Base-by-base conservation (phyloP, 495 filamentous ascomycete species). In the Penicillium fimorum region DNA sequence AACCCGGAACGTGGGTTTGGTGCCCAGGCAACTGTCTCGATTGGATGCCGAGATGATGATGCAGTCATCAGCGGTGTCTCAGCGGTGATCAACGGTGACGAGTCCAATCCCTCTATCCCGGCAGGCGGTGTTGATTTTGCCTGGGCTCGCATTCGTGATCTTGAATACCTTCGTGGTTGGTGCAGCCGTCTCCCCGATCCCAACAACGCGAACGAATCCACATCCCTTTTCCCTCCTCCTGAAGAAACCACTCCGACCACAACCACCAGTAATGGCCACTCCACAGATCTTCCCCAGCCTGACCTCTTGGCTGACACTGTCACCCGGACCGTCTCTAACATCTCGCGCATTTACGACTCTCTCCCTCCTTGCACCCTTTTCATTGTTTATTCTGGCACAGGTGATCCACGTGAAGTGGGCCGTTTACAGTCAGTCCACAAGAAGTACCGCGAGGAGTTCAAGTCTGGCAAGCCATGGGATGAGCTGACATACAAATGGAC, bases 401-500 rank as follows among this genome's bases (percentile, higher is more conserved):
- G 95, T 11, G 91, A 97, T 63, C 91, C 92, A 8, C 80, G 88
- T 18, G 86, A 91, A 60, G 83, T 95, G 74, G 77, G 76, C 51
- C 80, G 87, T 12, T 72, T 96, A 53, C 86, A 91, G 66, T 77
- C 78, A 0, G 76, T 94, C 82, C 87, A 96, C 55, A 76, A 80
- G 56, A 76, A 79, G 57, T 90, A 87, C 72, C 87, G 85, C 60
- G 78, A 83, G 55, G 93, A 97, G 72, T 96, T 87, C 67, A 77
- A 76, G 20, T 75, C 81, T 1, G 77, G 79, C 4, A 89, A 84
- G 66, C 91, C 91, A 42, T 97, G 92, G 93, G 89, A 96, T 67
- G 76, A 96, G 54, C 67, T 96, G 45, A 89, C 73, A 55, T 87
- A 96, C 29, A 85, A 92, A 70, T 97, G 93, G 93, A 96, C 93